Evolutionary conservation across 441 rosid species (phyloP), one percentile per base, ranked within the genome.

Genomic region (Dalechampia spathulata): DNA sequence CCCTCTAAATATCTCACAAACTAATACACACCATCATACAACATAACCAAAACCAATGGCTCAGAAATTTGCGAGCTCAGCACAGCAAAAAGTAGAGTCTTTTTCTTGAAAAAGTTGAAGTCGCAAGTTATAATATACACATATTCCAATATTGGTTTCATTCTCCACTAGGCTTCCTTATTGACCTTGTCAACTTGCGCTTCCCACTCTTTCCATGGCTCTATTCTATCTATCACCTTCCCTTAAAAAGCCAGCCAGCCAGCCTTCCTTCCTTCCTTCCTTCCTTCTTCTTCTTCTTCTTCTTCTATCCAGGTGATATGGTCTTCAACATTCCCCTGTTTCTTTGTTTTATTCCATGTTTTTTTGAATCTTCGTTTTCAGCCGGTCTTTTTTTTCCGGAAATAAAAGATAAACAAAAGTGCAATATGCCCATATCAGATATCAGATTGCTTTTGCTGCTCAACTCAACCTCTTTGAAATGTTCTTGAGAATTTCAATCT

Each of bases 61-160:
- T 36, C 12, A 20, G 17, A 52, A 16, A 1, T 5, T 19, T 26
- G 30, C 21, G 16, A 32, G 40, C 62, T 42, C 70, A 66, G 49
- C 52, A 58, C 27, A 67, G 25, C 27, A 70, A 42, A 65, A 3
- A 21, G 61, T 26, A 0, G 23, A 26, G 74, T 65, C 70, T 12
- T 42, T 71, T 71, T 75, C 62, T 21, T 47, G 16, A 14, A 71
- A 75, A 67, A 64, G 69, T n/a, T n/a, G n/a, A n/a, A n/a, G n/a
- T n/a, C n/a, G 61, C 13, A 15, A 71, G 61, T 22, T 66, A 51
- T 39, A 17, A 36, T 51, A 60, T 34, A 48, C 42, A 21, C 56
- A 34, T 26, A 27, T 21, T 1, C 12, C 17, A 13, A 32, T 2
- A 1, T 6, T 30, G 42, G 49, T 40, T 27, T 13, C 21, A 51